Base-by-base conservation (phyloP, 179 eudicot species). In the Pouteria campechiana region DNA sequence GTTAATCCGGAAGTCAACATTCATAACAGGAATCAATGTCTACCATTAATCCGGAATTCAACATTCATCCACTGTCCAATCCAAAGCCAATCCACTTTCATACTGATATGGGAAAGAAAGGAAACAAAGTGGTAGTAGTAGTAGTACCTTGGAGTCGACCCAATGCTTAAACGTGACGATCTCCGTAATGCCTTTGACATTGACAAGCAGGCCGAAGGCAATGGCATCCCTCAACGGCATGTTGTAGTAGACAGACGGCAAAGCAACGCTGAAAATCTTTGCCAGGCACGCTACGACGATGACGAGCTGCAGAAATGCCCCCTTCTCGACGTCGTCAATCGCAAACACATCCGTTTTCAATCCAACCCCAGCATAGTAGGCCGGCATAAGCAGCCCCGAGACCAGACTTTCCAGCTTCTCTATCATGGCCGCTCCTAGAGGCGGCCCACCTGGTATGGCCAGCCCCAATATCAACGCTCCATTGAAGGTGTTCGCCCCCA, bases 331-430 rank as follows among this genome's bases (percentile, higher is more conserved):
- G 18, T 63, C 54, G 23, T 48, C 48, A 38, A 73, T 64, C 10
- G 63, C 33, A 25, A 44, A 53, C 18, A 76, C 50, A 41, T 76
- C 60, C 58, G 54, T 64, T 37, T 55, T 57, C 7, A 72, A 61
- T 9, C 75, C 78, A 39, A 67, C 61, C 7, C 53, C 17, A 3
- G 66, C 55, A 7, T 72, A 76, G 42, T 64, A 76, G 29, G 68
- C 58, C 0, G 83, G 83, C 78, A 76, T 57, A 4, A 76, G 45
- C 7, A 67, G 64, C 31, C 54, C 53, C 7, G 78, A 68, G n/a
- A 76, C 75, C 29, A 76, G 52, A 39, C 68, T 50, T 22, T 76
- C 83, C 6, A 76, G 73, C 55, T 44, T 72, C 32, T 72, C 78
- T 1, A 65, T 59, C 30, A 76, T 19, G 25, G 78, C 70, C 25